Conservation (phyloP, 2,329 filamentous ascomycete species). For the Colletotrichum zoysiae region DNA sequence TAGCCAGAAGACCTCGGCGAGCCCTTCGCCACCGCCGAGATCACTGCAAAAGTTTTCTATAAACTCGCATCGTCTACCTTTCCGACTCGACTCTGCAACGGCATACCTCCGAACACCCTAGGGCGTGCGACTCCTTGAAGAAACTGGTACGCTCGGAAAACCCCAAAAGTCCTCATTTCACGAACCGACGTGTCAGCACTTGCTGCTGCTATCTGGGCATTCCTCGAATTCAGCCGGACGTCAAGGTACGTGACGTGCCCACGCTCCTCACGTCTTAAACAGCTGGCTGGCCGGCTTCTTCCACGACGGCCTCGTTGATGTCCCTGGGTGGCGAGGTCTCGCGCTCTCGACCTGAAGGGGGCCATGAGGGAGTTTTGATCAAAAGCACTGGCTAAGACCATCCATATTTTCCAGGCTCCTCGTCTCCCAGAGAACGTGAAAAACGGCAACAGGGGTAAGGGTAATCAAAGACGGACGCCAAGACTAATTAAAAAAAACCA, state of each 20-base stretch:
- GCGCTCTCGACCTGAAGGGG: background rate
- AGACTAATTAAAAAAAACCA: background rate
- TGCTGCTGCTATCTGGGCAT: slow-evolving; percentile 24
- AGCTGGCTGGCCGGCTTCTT: background rate
- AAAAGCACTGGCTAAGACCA: slow-evolving; percentile 5
- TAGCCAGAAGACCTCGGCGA: slow-evolving; percentile 16
- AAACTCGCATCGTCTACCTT: slow-evolving; percentile 25
- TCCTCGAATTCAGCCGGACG: slow-evolving; percentile 20
- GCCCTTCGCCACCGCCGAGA: slow-evolving; percentile 34
- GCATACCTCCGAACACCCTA: background rate
- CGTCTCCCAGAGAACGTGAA: slow-evolving; percentile 14
- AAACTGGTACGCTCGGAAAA: background rate
- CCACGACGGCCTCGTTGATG: background rate
- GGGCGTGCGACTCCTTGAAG: slow-evolving; percentile 2
- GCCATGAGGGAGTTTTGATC: background rate
- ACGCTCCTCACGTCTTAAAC: slow-evolving; percentile 4
- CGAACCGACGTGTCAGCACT: background rate
- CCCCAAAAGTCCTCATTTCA: slow-evolving; percentile 1
- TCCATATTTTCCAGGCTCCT: slow-evolving; percentile 8
- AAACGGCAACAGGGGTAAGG: slow-evolving; percentile 18
- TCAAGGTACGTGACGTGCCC: slow-evolving; percentile 24
- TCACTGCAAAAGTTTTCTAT: slow-evolving; percentile 22
- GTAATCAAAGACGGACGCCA: background rate
- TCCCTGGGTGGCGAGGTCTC: background rate
- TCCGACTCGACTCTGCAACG: slow-evolving; percentile 6